These are phyloP conservation scores for Musa acuminata DNA, from an alignment of 176 grass and related monocot genomes.

Conservation along the genomic window DNA sequence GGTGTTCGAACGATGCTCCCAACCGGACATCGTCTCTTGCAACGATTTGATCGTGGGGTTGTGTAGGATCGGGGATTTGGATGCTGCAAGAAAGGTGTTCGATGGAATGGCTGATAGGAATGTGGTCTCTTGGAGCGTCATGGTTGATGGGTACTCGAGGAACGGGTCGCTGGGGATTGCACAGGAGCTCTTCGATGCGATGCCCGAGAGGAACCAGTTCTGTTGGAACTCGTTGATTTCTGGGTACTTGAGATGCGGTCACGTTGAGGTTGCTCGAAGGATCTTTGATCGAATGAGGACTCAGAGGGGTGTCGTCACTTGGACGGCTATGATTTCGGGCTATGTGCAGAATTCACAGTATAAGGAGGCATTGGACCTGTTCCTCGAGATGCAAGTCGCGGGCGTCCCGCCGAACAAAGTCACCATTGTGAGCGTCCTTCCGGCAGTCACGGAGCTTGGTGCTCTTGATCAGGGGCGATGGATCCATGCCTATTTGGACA, in stretches of 20 bases:
- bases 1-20: not conserved
- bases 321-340: constrained; percentile 19
- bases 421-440: constrained; percentile 14
- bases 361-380: constrained; percentile 15
- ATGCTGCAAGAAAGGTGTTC: constrained; percentile 5
- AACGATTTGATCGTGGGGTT: constrained; percentile 20
- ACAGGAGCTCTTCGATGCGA: constrained; percentile 18
- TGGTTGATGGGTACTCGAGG: constrained; percentile 18
- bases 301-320: constrained; percentile 14
- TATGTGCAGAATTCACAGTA: constrained; percentile 5
- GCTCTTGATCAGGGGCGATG: constrained; percentile 12
- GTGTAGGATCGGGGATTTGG: constrained; percentile 2
- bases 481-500: constrained; percentile 14
- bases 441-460: constrained; percentile 13
- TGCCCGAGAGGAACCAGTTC: constrained; percentile 19
- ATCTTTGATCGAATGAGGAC: constrained; percentile 12
- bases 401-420: constrained; percentile 15
- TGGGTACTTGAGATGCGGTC: constrained; percentile 19
- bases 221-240: constrained; percentile 20
- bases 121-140: constrained; percentile 24
- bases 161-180: constrained; percentile 8
- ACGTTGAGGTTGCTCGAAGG: not conserved
- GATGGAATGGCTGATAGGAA: constrained; percentile 13
- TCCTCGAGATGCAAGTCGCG: constrained; percentile 11
- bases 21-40: constrained; percentile 2